A percentile compares a stretch with the other conserved stretches of the same genome.
These are phyloP conservation scores for Scedosporium dehoogii DNA, from an alignment of 2,329 filamentous ascomycete species.

Conservation along the genomic window DNA sequence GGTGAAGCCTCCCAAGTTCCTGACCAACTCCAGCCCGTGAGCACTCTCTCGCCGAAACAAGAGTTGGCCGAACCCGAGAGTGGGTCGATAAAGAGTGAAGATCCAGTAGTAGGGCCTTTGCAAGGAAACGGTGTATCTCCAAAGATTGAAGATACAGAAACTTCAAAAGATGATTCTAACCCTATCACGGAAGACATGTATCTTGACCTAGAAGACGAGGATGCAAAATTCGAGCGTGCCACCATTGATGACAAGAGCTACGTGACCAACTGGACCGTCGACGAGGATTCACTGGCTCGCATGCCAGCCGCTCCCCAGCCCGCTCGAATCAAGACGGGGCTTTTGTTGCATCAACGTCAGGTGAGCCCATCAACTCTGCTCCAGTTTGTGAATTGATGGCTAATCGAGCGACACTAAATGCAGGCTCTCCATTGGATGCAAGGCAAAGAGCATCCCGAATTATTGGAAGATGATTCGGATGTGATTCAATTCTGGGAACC, in stretches of 20 bases:
- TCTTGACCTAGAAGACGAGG: not conserved
- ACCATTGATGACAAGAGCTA: not conserved
- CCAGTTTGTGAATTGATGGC: not conserved
- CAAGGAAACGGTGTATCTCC: too few species aligned
- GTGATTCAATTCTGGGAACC: constrained; percentile 25
- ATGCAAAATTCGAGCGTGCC: not conserved
- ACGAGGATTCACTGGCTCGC: constrained; percentile 52
- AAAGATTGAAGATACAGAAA: too few species aligned
- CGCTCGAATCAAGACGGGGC: constrained; percentile 47
- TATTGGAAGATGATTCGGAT: constrained; percentile 48
- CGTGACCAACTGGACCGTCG: constrained; percentile 20
- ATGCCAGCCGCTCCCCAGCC: constrained; percentile 69
- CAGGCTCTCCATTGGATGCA: constrained; percentile 76
- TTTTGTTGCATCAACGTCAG: constrained; percentile 72
- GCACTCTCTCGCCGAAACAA: too few species aligned
- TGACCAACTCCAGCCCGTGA: too few species aligned
- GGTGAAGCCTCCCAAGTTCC: too few species aligned
- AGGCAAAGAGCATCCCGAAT: constrained; percentile 59
- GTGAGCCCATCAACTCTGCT: constrained; percentile 18
- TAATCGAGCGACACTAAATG: not conserved
- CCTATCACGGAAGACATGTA: too few species aligned
- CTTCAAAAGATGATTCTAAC: too few species aligned
- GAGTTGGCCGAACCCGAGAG: too few species aligned
- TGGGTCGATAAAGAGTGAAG: too few species aligned
- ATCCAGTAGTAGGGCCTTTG: too few species aligned